Evolutionary conservation across 2,329 filamentous ascomycete species (phyloP).

Genomic region (Fusarium sp.): DNA sequence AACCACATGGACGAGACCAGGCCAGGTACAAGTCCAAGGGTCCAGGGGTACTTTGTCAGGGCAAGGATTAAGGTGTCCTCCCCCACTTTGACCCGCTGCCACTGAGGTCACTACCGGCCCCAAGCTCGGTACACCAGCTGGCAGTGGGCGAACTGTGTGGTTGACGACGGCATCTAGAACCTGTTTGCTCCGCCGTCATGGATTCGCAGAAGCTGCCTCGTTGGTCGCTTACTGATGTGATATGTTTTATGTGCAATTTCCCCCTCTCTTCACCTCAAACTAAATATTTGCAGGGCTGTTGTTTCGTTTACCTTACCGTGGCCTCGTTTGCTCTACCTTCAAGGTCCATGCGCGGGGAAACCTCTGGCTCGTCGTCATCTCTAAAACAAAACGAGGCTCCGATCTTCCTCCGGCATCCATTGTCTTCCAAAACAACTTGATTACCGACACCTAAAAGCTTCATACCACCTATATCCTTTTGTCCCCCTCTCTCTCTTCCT

Average conservation of each 20-base stretch:
- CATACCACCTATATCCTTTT: neutral
- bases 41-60: conserved; percentile 23
- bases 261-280: conserved; percentile 18
- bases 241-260: neutral
- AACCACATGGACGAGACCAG: neutral
- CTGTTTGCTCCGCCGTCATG: conserved; percentile 7
- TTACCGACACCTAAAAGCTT: neutral
- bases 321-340: neutral
- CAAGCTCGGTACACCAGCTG: neutral
- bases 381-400: conserved; percentile 12
- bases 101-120: conserved; percentile 27
- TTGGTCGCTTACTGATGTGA: neutral
- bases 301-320: neutral
- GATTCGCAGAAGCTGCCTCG: conserved; percentile 19
- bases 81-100: conserved; percentile 35
- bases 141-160: neutral
- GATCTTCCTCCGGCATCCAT: conserved; percentile 40
- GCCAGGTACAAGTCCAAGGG: conserved; percentile 12
- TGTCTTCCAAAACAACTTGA: conserved; percentile 28
- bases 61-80: conserved; percentile 26
- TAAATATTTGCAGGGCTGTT: neutral
- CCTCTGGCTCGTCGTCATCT: conserved; percentile 19
- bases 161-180: neutral
- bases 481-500: neutral
- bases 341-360: conserved; percentile 16